Base-by-base conservation (phyloP, 2,329 filamentous ascomycete species). In the Trichoderma sp. region DNA sequence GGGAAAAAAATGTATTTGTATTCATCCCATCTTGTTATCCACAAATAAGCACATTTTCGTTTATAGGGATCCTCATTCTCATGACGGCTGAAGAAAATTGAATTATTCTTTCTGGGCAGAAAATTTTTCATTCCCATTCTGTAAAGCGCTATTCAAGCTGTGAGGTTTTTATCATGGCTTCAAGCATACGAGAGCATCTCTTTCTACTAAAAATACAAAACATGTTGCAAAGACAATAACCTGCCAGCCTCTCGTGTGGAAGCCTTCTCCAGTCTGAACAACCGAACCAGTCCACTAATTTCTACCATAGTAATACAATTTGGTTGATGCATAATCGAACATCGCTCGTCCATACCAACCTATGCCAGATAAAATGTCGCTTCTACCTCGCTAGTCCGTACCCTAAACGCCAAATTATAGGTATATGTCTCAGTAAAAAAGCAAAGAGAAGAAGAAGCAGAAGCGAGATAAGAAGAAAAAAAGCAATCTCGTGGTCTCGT, bases 251-350 rank as follows among this genome's bases (percentile, higher is more conserved):
- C 13, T 40, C 21, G 37, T 33, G 5, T 56, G 6, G 24, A 47
- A 57, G 7, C 24, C 37, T 7, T n/a, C 52, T 24, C 19, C 33
- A 35, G 6, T 4, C 35, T 10, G n/a, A 40, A 53, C 19, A 57
- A 21, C 27, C 21, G 29, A 33, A 2, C 19, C 27, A 14, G 14
- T 21, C 53, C 53, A 47, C 35, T 2, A 57, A 8, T n/a, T 35
- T 55, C 63, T 16, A 1, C 55, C 29, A 49, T 66, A 58, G 13
- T 66, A 29, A 66, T 66, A 66, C 63, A 66, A 66, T 58, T 66
- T 66, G 6, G 40, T 58, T 19, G 40, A 19, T 13, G 16, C 33
- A 53, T 35, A 29, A n/a, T 47, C 35, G 52, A 35, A 40, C 58
- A 49, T 66, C 16, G 55, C 47, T 66, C 58, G 40, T 37, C 53